Evolutionary conservation across 202 grass and related monocot genomes (phyloP).

Genomic region (Zizania palustris): DNA sequence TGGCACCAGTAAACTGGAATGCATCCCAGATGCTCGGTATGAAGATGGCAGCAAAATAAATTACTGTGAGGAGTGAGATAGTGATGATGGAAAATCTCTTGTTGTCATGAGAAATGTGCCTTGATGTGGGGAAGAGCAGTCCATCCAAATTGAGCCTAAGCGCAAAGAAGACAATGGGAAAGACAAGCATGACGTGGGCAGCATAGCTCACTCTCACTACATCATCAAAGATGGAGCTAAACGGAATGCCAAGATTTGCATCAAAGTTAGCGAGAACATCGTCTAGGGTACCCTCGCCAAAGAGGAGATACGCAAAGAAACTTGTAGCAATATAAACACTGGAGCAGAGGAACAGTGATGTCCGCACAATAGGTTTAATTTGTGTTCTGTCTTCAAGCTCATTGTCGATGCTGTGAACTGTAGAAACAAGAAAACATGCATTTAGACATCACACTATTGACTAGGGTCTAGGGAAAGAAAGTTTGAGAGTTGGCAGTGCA

Average conservation of each 20-base stretch:
- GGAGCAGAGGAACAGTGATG: constrained; percentile 76
- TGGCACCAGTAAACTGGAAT: constrained; percentile 93
- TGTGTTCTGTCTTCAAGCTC: constrained; percentile 75
- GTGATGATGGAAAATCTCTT: constrained; percentile 76
- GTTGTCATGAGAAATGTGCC: constrained; percentile 69
- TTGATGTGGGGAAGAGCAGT: constrained; percentile 72
- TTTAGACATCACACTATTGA: constrained; percentile 35
- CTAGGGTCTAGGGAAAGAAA: constrained; percentile 31
- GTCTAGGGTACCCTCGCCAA: constrained; percentile 76
- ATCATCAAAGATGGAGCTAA: constrained; percentile 70
- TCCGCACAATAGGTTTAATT: constrained; percentile 64
- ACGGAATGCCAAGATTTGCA: constrained; percentile 73
- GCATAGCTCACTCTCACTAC: constrained; percentile 82
- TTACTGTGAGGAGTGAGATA: constrained; percentile 53
- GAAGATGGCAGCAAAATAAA: constrained; percentile 79
- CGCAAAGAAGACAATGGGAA: constrained; percentile 84
- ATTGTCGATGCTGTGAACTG: constrained; percentile 92
- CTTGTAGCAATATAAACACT: constrained; percentile 82
- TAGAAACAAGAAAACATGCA: constrained; percentile 36
- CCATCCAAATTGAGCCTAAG: constrained; percentile 83
- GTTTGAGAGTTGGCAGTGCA: background rate
- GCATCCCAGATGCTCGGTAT: constrained; percentile 93
- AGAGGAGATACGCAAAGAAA: constrained; percentile 93
- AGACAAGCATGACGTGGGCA: constrained; percentile 89
- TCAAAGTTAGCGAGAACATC: constrained; percentile 92